Percentiles rank a stretch among this genome's conserved stretches.
Conservation (phyloP, 1,139 yeast genomes). For the Suhomyces maxii region DNA sequence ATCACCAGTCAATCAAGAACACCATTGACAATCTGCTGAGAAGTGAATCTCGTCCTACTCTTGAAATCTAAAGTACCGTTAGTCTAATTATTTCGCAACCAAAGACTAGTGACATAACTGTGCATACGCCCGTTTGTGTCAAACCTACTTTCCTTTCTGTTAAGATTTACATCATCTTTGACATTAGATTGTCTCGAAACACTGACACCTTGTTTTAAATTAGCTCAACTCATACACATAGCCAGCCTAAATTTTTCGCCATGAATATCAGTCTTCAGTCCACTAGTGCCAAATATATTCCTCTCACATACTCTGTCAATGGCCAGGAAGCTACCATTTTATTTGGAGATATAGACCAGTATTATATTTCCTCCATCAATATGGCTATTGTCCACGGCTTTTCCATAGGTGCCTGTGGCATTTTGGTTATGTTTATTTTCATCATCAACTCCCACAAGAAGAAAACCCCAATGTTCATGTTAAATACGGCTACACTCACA, state of each 20-base stretch:
- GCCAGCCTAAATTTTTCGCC: neutral
- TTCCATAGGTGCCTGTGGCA: slow-evolving; percentile 30
- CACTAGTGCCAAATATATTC: slow-evolving; percentile 9
- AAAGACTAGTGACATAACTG: no score
- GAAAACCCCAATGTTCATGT: slow-evolving; percentile 64
- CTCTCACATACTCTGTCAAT: slow-evolving; percentile 16
- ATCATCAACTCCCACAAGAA: slow-evolving; percentile 46
- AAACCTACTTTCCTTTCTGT: no score
- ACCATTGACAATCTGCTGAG: no score
- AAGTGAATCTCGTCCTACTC: no score
- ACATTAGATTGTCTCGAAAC: no score
- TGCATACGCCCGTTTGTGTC: no score
- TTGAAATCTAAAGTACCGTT: no score
- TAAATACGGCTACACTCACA: slow-evolving; percentile 62
- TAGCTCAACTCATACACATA: neutral
- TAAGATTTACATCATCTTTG: no score
- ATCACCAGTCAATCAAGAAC: no score
- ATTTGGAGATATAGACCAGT: slow-evolving; percentile 16
- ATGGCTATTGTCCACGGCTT: slow-evolving; percentile 24
- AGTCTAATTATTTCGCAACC: no score
- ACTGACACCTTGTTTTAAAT: no score
- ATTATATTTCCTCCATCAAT: slow-evolving; percentile 9
- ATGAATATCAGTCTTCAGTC: neutral
- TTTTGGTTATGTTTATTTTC: slow-evolving; percentile 25
- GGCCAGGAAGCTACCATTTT: slow-evolving; percentile 8